These are phyloP conservation scores for Mycena olivaceomarginata DNA, from an alignment of 768 basidiomycete species.

Conservation along the genomic window DNA sequence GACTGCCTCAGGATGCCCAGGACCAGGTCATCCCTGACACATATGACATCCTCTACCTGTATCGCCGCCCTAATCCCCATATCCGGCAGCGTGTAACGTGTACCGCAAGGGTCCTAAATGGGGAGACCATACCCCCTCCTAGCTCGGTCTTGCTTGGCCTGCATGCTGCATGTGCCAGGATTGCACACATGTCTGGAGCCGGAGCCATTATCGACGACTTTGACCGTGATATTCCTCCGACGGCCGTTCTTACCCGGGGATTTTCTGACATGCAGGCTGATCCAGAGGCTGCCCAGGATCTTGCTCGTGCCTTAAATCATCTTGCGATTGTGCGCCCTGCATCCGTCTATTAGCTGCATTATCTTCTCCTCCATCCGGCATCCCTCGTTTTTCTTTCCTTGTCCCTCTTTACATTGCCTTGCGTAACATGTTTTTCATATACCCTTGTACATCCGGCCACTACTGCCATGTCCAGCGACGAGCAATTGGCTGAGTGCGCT, in stretches of 20 bases:
- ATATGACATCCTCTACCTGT: neutral
- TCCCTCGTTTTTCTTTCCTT: too few species aligned
- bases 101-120: neutral
- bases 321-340: neutral
- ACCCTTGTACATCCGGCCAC: too few species aligned
- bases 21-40: neutral
- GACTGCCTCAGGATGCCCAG: neutral
- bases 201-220: neutral
- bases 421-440: too few species aligned
- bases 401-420: too few species aligned
- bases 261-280: neutral
- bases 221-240: neutral
- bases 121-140: neutral
- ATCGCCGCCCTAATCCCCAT: neutral
- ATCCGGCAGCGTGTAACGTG: conserved; percentile 1
- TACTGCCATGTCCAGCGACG: too few species aligned
- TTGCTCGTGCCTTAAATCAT: neutral
- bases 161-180: neutral
- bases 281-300: neutral
- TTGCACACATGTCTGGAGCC: neutral
- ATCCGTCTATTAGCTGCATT: neutral
- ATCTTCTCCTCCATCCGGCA: too few species aligned
- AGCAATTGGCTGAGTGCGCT: too few species aligned
- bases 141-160: neutral
- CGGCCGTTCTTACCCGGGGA: conserved; percentile 1